Base-by-base conservation (phyloP, 2,329 filamentous ascomycete species). In the Aureobasidium uvarum region DNA sequence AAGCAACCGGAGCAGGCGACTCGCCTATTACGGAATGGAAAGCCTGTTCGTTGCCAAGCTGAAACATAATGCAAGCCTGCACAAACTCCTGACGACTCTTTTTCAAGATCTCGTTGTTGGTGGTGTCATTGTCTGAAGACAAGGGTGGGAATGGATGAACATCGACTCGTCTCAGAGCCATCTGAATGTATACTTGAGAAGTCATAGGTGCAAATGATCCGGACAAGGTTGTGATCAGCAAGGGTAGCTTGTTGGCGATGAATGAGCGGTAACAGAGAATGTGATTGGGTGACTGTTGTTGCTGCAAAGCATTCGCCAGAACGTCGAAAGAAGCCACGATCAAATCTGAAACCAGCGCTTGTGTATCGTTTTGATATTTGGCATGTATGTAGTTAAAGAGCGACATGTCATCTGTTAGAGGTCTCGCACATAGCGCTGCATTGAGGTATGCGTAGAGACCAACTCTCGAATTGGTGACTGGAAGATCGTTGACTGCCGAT, bases 291-390 rank as follows among this genome's bases (percentile, higher is more conserved):
- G 84, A 79, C 71, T 89, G 85, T 52, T 81, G 84, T 43, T 90
- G 86, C 70, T 95, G 91, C 68, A 94, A 90, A 5, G 90, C 89
- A 72, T 96, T 96, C 41, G 92, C 90, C 18, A 99, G 81, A 5
- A 96, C 84, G 71, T 98, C 93, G 72, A 99, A 98, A 0, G 92
- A 88, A 1, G 92, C 91, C 11, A 94, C 84, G 48, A 98, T 89
- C 1, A 98, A 81, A 71, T 97, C 92, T 63, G 92, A 86, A 0
- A 90, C 86, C 51, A 92, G 87, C 14, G 85, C 84, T 75, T 94
- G 89, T 48, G 90, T 83, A 71, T 96, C 90, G 45, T 89, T 89
- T 84, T 90, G 89, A 73, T 96, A 97, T 74, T 93, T 85, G 70
- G 93, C 91, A 71, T 92, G 87, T 48, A 98, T 78, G 76, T 93